Base-by-base conservation (phyloP, 371 early-diverging fungal species). In the Dinochytrium kinnereticum region DNA sequence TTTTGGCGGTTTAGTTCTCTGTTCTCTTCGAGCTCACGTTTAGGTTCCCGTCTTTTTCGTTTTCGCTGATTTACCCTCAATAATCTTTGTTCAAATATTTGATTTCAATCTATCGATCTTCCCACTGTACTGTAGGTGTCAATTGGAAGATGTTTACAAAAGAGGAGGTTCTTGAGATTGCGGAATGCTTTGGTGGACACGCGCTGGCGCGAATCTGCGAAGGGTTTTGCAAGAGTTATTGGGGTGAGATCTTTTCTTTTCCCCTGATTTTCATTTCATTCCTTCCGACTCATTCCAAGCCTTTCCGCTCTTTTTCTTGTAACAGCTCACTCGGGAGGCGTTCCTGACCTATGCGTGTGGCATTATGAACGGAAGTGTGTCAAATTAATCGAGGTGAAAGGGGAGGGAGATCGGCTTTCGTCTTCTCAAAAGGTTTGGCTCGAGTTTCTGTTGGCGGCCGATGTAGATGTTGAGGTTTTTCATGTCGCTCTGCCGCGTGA, bases 261-360 rank as follows among this genome's bases (percentile, higher is more conserved):
- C 19, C 7, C 19, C 19, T 44, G 44, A 13, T 44, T 44, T 13
- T 44, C 19, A 13, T 44, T 19, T 44, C 19, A 7, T 44, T 44
- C 44, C 44, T 44, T 44, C 44, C 44, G 19, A 13, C 44, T 10
- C 57, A 5, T 57, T n/a, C 26, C 10, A 44, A 44, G 7, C 19
- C 44, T 44, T 44, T 44, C 13, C 19, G 7, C 19, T n/a, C 57
- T 57, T 36, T 36, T 61, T 36, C 13, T 61, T 34, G 37, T 19
- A 17, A 49, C 26, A 68, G 68, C 80, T 19, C 76, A 76, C 59
- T 36, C 50, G 13, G 80, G 81, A n/a, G 83, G 83, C 7, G 75
- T 83, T 17, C 83, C 83, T 21, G 83, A 83, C 69, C 73, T 83
- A 40, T 83, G 83, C 67, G 64, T 79, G 0, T 83, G 81, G 81